phyloP scores from a whole-genome alignment of 1,284 basidiomycete species.

The Phaffia rhodozyma region DNA sequence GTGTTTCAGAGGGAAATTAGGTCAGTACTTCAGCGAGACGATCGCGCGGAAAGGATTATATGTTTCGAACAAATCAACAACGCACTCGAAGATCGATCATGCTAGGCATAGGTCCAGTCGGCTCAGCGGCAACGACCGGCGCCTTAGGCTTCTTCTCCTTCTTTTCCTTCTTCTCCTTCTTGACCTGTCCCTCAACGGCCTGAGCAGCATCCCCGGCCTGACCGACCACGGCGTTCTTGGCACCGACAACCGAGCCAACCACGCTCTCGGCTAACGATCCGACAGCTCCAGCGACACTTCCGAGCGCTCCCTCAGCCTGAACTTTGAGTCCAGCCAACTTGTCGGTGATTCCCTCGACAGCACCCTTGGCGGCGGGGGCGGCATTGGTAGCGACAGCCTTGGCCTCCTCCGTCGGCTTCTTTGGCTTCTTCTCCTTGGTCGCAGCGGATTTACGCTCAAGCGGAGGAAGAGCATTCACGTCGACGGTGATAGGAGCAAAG shows the following conservation, averaged over 20 bases:
- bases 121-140: constrained; percentile 40
- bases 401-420: constrained; percentile 40
- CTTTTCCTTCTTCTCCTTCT: constrained; percentile 40
- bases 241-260: constrained; percentile 23
- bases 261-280: constrained; percentile 19
- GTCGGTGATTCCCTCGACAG: constrained; percentile 19
- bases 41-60: background rate
- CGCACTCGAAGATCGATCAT: constrained; percentile 84
- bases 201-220: constrained; percentile 25
- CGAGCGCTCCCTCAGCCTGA: constrained; percentile 15
- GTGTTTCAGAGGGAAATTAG: background rate
- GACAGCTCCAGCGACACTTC: constrained; percentile 19
- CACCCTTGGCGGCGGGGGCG: constrained; percentile 16
- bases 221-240: constrained; percentile 26
- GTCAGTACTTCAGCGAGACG: background rate
- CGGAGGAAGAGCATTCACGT: constrained; percentile 61
- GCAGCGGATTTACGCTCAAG: constrained; percentile 55
- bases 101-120: constrained; percentile 67
- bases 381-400: constrained; percentile 25
- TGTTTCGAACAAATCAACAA: background rate
- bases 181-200: constrained; percentile 29
- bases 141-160: constrained; percentile 37
- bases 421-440: constrained; percentile 58
- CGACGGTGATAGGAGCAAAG: constrained; percentile 51
- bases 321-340: constrained; percentile 14